phyloP scores from a whole-genome alignment of 495 filamentous ascomycete genomes.

The Viridothelium virens region DNA sequence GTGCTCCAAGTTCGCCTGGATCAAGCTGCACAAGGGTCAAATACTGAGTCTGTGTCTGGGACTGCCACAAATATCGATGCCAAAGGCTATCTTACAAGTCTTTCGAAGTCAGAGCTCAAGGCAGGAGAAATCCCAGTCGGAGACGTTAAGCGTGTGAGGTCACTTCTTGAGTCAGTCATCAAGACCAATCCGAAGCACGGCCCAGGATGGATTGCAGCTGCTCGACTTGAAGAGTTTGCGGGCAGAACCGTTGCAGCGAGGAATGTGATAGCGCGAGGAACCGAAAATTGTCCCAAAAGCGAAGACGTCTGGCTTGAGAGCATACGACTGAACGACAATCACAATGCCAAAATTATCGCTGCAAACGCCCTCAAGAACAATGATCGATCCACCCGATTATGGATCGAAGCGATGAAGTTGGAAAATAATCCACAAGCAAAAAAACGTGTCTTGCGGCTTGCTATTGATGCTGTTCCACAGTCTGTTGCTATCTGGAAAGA shows the following conservation, averaged over 20 bases:
- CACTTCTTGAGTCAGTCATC: slow-evolving; percentile 86
- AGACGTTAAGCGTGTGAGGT: slow-evolving; percentile 92
- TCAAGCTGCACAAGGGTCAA: slow-evolving; percentile 61
- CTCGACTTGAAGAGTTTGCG: slow-evolving; percentile 84
- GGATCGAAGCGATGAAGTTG: slow-evolving; percentile 91
- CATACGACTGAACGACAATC: slow-evolving; percentile 78
- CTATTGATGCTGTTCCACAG: slow-evolving; percentile 80
- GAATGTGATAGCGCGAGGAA: slow-evolving; percentile 75
- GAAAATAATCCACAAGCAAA: slow-evolving; percentile 71
- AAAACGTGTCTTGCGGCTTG: slow-evolving; percentile 83
- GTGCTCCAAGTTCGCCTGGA: slow-evolving; percentile 87
- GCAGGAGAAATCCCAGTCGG: slow-evolving; percentile 78
- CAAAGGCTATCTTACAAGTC: slow-evolving; percentile 87
- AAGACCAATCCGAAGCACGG: slow-evolving; percentile 91
- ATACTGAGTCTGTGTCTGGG: slow-evolving; percentile 60
- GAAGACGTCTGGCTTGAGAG: slow-evolving; percentile 95
- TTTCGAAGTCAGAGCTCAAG: slow-evolving; percentile 68
- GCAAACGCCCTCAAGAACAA: slow-evolving; percentile 87
- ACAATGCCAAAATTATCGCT: slow-evolving; percentile 91
- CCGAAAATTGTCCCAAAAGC: slow-evolving; percentile 82
- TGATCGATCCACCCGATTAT: slow-evolving; percentile 76
- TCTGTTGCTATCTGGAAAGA: slow-evolving; percentile 95
- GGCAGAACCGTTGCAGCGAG: slow-evolving; percentile 83
- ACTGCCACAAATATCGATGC: slow-evolving; percentile 90
- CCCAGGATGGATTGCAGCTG: slow-evolving; percentile 93